Evolutionary conservation across 768 basidiomycete genomes (phyloP).

Genomic region (Clavaria fumosa): DNA sequence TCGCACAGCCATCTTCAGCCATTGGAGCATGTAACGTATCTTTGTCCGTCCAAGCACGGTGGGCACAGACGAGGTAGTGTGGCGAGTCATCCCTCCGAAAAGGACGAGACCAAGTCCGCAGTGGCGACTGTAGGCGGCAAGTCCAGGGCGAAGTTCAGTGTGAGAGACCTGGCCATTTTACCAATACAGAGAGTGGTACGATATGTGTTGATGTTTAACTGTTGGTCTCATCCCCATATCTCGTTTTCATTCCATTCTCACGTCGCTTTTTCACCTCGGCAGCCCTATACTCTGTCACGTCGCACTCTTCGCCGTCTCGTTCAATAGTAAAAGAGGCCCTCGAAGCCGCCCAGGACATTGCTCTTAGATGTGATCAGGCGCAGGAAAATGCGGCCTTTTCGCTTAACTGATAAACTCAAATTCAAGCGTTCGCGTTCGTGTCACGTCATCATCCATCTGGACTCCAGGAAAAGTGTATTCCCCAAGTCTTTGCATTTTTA

Average conservation of each 20-base stretch:
- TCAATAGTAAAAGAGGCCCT: constrained; percentile 42
- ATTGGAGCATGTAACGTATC: no score
- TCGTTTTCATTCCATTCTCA: constrained; percentile 13
- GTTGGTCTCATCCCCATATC: constrained; percentile 19
- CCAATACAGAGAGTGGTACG: constrained; percentile 54
- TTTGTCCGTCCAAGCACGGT: no score
- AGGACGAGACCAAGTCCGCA: not conserved
- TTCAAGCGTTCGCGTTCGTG: no score
- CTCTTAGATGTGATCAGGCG: constrained; percentile 42
- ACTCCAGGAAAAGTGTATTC: no score
- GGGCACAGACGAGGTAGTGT: no score
- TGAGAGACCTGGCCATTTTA: constrained; percentile 51
- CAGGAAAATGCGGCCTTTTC: constrained; percentile 33
- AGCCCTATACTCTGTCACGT: no score
- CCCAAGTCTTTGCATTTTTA: no score
- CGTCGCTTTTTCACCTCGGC: constrained; percentile 44
- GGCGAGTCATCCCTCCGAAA: not conserved
- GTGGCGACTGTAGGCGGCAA: constrained; percentile 6
- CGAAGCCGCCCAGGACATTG: constrained; percentile 41
- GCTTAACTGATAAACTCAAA: constrained; percentile 1
- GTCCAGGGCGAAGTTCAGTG: constrained; percentile 13
- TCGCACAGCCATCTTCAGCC: no score
- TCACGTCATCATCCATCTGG: no score
- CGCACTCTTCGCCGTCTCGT: constrained; percentile 33
- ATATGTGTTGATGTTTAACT: constrained; percentile 48